phyloP scores from a whole-genome alignment of 2,329 filamentous ascomycete species.

The Mariannaea elegans region DNA sequence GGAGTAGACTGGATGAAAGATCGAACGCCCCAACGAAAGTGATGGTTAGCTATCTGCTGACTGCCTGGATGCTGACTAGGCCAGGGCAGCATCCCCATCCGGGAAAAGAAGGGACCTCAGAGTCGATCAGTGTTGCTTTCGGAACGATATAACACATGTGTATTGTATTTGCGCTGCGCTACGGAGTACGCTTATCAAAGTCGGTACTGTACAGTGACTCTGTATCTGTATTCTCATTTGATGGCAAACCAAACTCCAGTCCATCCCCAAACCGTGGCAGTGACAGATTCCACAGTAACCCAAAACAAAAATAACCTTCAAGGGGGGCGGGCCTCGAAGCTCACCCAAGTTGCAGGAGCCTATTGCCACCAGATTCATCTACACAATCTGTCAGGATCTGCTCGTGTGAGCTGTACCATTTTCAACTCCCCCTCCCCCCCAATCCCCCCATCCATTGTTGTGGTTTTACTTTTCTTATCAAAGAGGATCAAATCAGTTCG shows the following conservation, averaged over 20 bases:
- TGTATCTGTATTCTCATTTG: no score
- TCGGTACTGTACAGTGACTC: no score
- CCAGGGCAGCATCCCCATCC: no score
- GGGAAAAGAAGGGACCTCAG: no score
- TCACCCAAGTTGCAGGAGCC: background rate
- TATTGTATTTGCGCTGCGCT: no score
- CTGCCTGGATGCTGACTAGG: no score
- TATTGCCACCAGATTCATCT: background rate
- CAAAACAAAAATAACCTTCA: background rate
- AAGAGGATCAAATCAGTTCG: slow-evolving; percentile 17
- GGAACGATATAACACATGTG: no score
- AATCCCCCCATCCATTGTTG: background rate
- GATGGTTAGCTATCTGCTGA: background rate
- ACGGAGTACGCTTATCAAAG: no score
- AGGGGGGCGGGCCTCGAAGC: background rate
- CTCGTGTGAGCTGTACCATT: background rate
- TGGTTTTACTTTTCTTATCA: background rate
- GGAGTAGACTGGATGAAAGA: background rate
- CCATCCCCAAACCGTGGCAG: background rate
- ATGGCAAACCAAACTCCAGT: background rate
- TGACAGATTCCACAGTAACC: background rate
- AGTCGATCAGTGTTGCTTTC: no score
- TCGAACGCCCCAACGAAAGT: slow-evolving; percentile 5
- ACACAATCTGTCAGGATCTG: background rate
- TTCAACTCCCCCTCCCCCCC: background rate